Conservation (phyloP, 2,329 filamentous ascomycete species). For the Colletotrichum truncatum region DNA sequence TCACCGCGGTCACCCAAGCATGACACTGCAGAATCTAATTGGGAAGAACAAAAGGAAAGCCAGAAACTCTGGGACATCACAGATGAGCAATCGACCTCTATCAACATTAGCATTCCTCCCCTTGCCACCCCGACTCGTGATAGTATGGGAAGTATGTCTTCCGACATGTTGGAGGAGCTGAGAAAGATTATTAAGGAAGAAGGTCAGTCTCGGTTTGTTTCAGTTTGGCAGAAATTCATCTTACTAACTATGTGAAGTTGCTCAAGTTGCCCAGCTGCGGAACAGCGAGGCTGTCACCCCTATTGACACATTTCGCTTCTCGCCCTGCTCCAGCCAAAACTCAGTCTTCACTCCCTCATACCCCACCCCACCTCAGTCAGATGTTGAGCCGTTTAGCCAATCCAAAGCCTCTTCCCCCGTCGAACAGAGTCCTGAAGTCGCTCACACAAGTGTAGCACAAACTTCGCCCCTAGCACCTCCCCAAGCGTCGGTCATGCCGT, state of each 20-base stretch:
- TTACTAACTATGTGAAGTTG: slow-evolving; percentile 13
- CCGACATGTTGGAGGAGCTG: slow-evolving; percentile 32
- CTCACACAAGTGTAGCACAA: not conserved
- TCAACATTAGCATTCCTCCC: not conserved
- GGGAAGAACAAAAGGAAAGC: slow-evolving; percentile 18
- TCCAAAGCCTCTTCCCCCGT: slow-evolving; percentile 9
- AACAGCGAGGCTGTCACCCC: slow-evolving; percentile 4
- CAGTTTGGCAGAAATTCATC: not conserved
- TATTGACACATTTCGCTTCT: not conserved
- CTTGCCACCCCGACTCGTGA: slow-evolving; percentile 3
- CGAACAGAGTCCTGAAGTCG: slow-evolving; percentile 4
- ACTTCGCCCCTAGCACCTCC: not conserved
- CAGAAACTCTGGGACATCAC: not conserved
- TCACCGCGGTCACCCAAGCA: not conserved
- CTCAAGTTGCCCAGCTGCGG: slow-evolving; percentile 17
- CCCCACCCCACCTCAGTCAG: slow-evolving; percentile 6
- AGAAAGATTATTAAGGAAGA: slow-evolving; percentile 36
- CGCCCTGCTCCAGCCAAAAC: not conserved
- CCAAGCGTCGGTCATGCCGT: not conserved
- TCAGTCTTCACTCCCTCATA: slow-evolving; percentile 4
- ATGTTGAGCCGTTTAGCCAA: not conserved
- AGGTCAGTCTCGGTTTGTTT: not conserved
- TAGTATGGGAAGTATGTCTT: slow-evolving; percentile 21
- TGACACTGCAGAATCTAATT: not conserved
- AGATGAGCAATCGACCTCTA: not conserved